A percentile compares a stretch with the other conserved stretches of the same genome.
These are phyloP conservation scores for Actinomortierella ambigua DNA, from an alignment of 371 early-diverging fungal genomes.

Conservation along the genomic window DNA sequence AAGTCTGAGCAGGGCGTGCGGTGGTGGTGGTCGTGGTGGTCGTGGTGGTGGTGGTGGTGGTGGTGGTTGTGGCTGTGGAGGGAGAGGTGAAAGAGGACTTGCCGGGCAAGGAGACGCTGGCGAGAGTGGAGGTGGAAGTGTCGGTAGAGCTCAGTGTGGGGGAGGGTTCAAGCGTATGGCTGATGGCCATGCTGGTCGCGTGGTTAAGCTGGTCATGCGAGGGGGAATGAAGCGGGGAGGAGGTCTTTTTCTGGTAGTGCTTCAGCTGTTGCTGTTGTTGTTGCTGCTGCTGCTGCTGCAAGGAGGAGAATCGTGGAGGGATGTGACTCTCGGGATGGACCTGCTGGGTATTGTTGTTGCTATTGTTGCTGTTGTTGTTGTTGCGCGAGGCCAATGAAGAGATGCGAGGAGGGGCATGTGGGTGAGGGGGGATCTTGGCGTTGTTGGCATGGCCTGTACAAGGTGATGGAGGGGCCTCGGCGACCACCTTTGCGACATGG, in stretches of 20 bases:
- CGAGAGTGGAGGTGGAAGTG: too few relatives aligned
- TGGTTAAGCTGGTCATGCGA: too few relatives aligned
- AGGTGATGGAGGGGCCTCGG: constrained; percentile 1
- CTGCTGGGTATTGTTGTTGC: not conserved
- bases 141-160: constrained; percentile 32
- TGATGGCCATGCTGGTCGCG: too few relatives aligned
- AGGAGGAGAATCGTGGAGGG: constrained; percentile 4
- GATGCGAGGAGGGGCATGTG: not conserved
- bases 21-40: constrained; percentile 31
- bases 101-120: too few relatives aligned
- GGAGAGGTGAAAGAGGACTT: too few relatives aligned
- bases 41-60: constrained; percentile 19
- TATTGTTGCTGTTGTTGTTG: not conserved
- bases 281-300: constrained; percentile 9
- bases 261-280: constrained; percentile 5
- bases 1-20: constrained; percentile 11
- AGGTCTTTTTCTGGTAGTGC: too few relatives aligned
- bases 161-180: constrained; percentile 20
- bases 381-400: not conserved
- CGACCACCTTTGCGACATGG: too few relatives aligned
- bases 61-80: too few relatives aligned
- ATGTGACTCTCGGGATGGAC: not conserved
- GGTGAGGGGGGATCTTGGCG: not conserved
- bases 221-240: too few relatives aligned
- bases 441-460: not conserved